Percentiles rank a stretch among this genome's conserved stretches.
Evolutionary conservation across 2,329 filamentous ascomycete species (phyloP).

Genomic region (Diaporthe vaccinii): DNA sequence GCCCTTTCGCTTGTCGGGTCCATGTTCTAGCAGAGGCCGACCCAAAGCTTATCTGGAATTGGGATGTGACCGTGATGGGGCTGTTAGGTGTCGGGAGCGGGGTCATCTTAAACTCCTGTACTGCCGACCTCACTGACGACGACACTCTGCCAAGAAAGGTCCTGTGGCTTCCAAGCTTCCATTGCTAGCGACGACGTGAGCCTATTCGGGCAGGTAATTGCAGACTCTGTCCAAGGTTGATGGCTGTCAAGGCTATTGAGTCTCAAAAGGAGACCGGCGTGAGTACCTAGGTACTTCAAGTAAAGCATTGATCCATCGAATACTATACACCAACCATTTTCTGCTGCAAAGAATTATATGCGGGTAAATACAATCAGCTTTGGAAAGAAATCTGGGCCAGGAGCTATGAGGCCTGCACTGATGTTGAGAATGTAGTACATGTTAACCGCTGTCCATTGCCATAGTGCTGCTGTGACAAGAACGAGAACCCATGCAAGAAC

Average conservation of each 20-base stretch:
- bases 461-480: conserved; percentile 11
- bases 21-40: background rate
- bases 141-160: background rate
- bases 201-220: too few relatives aligned
- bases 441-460: background rate
- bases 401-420: background rate
- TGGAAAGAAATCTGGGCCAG: background rate
- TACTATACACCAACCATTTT: too few relatives aligned
- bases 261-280: too few relatives aligned
- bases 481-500: conserved; percentile 5
- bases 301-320: too few relatives aligned
- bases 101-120: conserved; percentile 4
- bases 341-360: background rate
- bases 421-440: conserved; percentile 4
- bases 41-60: background rate
- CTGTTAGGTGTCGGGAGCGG: background rate
- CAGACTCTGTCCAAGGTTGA: too few relatives aligned
- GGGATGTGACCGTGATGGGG: background rate
- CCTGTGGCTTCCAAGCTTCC: background rate
- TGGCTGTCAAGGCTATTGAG: too few relatives aligned
- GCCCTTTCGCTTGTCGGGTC: too few relatives aligned
- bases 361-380: background rate
- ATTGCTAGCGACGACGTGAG: too few relatives aligned
- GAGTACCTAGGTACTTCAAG: too few relatives aligned
- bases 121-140: background rate